Evolutionary conservation across 805 yeast genomes (phyloP), one percentile per base, ranked within the genome.

Genomic region (Wickerhamiella cacticola): DNA sequence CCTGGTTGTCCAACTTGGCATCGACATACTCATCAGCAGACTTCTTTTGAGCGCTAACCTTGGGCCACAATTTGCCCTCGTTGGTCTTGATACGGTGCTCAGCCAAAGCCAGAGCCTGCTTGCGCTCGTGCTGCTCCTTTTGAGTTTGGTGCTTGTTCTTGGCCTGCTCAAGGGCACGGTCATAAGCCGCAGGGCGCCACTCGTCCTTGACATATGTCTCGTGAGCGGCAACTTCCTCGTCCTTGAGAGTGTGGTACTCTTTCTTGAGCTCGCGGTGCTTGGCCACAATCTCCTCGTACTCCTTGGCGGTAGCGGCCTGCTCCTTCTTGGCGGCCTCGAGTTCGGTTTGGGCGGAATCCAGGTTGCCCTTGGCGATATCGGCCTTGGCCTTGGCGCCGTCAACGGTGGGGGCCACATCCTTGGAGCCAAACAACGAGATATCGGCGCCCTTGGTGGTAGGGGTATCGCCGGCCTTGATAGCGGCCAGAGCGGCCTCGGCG

Each of bases 151-250:
- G 53, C 26, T 45, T 42, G 49, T 50, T 51, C 36, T 49, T 52
- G 49, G 50, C 46, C 40, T 24, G 41, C 49, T 44, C 45, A 15
- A 38, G 40, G 35, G 46, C 51, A 38, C 53, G 52, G 39, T 48
- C 53, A 25, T 42, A 45, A 29, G 34, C 39, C 5, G 29, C 41
- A 18, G 48, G 48, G 43, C 42, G 45, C 23, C 51, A 51, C 31
- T 48, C 50, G 18, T 52, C 55, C 19, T 31, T 31, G 42, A 49
- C 26, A 48, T 54, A 55, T 26, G 53, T 57, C 16, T 52, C 49
- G 19, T 42, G 43, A 51, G 49, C 38, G 50, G 53, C 15, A 12
- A 24, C 28, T 28, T 44, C 47, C 34, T 51, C 56, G 19, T 28
- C 42, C 18, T 35, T 31, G 16, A 25, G 51, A 9, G 38, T 40